Conservation (phyloP, 2,329 filamentous ascomycete species). For the Botrytis fabae region DNA sequence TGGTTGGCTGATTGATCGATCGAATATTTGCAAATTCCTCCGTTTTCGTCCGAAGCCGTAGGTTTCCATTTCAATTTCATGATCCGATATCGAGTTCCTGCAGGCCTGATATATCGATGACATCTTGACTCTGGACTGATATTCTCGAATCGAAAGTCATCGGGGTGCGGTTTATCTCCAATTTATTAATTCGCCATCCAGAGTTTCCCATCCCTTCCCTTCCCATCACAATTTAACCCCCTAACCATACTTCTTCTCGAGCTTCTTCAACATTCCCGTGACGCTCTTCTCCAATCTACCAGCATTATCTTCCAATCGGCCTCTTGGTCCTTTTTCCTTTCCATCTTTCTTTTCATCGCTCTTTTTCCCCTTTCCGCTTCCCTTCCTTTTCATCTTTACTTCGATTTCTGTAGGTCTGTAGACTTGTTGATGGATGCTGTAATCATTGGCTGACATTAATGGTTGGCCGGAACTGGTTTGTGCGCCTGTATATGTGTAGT, state of each 20-base stretch:
- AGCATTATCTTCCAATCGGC: constrained; percentile 64
- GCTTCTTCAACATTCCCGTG: constrained; percentile 71
- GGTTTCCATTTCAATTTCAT: not conserved
- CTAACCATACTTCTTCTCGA: constrained; percentile 63
- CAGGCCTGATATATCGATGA: too few relatives aligned
- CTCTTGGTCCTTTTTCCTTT: constrained; percentile 48
- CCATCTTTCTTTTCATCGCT: not conserved
- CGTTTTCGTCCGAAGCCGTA: not conserved
- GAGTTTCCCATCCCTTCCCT: not conserved
- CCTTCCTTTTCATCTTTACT: constrained; percentile 45
- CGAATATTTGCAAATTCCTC: not conserved
- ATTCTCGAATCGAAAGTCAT: not conserved
- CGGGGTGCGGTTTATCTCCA: not conserved
- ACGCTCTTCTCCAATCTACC: constrained; percentile 69
- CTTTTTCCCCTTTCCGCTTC: not conserved
- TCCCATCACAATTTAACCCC: not conserved
- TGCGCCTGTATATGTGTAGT: constrained; percentile 50
- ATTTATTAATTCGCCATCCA: not conserved
- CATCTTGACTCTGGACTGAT: too few relatives aligned
- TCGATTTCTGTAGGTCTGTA: constrained; percentile 70
- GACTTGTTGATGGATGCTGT: constrained; percentile 65
- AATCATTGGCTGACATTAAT: constrained; percentile 47
- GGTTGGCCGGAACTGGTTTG: constrained; percentile 31
- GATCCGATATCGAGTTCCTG: not conserved
- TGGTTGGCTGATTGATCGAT: not conserved